Conservation (phyloP, 2,329 filamentous ascomycete species). For the Diaporthe citriasiana region DNA sequence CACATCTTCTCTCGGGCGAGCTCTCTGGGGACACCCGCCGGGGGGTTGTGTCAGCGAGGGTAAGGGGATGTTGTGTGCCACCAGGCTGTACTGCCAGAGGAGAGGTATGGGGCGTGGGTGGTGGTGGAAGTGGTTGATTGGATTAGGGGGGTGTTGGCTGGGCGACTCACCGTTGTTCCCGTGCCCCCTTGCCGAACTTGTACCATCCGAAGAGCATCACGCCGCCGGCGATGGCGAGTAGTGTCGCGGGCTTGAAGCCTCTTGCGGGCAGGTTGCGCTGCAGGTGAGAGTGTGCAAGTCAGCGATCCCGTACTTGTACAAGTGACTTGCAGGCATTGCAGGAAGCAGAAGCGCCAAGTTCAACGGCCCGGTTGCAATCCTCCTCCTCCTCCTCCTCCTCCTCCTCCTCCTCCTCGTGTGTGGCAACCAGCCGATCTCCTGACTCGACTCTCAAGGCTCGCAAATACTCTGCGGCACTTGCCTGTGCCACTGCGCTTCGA, state of each 20-base stretch:
- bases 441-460: background rate
- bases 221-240: constrained; percentile 81
- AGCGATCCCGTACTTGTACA: background rate
- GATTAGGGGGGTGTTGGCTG: background rate
- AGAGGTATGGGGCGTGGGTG: background rate
- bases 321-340: background rate
- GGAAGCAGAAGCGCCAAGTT: no score
- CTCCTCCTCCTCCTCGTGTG: no score
- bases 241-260: constrained; percentile 86
- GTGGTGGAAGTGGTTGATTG: background rate
- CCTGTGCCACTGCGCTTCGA: background rate
- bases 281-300: constrained; percentile 11
- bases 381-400: no score
- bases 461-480: no score
- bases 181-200: constrained; percentile 83
- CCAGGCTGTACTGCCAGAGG: no score
- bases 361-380: background rate
- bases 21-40: constrained; percentile 71
- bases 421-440: background rate
- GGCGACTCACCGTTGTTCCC: constrained; percentile 86
- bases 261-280: constrained; percentile 93
- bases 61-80: no score
- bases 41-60: constrained; percentile 30
- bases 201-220: constrained; percentile 95
- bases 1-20: constrained; percentile 98